Evolutionary conservation across 2,329 filamentous ascomycete species (phyloP), one percentile per base, ranked within the genome.

Genomic region (Nothopassalora personata): DNA sequence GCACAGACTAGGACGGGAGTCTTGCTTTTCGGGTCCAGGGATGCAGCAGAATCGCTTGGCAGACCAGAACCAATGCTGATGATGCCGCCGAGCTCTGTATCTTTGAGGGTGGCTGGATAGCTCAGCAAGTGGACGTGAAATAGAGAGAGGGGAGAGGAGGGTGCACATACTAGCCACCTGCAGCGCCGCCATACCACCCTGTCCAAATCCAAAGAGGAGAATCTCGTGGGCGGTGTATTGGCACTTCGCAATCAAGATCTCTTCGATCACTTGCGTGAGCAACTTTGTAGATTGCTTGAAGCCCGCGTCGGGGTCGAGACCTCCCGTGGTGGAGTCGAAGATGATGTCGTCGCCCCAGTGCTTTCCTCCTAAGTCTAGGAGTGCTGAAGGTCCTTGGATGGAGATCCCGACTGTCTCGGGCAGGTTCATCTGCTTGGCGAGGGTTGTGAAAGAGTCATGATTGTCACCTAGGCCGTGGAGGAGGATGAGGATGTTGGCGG

Each of bases 401-500:
- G 89, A 83, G 56, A 96, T 82, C 67, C 86, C 85, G 58, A 86
- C 82, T 54, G 91, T 91, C 68, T 91, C 89, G 0, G 91, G 90
- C 3, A 96, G 83, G 61, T 82, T 79, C 61, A 96, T 76, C 65
- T 84, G 85, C 58, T 79, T 78, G 19, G 86, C 89, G 61, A 96
- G 88, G 48, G 76, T 76, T 60, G 83, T 81, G 72, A 94, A 95
- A 36, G 88, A 80, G 3, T 72, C 69, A 60, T 90, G 83, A 34
- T 82, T 85, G 75, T 96, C 91, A 62, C 91, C 91, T 11, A 96
- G 83, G 64, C 91, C 91, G 74, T 96, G 91, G 59, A 96, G 84
- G 54, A 96, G 83, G 70, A 96, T 76, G 62, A 96, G 84, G 66
- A 95, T 80, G 67, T 92, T 87, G 47, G 86, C 88, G 9, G 87